Conservation (phyloP, 148 eudicot genomes). For the Vaccinium corymbosum region DNA sequence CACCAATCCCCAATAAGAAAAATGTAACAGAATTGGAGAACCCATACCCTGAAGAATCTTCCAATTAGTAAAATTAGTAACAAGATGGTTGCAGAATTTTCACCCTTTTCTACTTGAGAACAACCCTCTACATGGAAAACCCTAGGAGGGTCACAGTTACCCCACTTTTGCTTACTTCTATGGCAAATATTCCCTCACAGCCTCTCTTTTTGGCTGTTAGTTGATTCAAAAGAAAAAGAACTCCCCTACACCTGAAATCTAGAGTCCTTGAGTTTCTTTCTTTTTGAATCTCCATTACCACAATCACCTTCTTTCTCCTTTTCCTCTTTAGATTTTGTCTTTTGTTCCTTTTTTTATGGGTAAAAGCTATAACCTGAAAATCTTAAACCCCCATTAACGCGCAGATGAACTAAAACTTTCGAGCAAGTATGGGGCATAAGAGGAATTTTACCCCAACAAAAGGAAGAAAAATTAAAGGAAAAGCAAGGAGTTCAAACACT, state of each 20-base stretch:
- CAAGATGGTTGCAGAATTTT: background rate
- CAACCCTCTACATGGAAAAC: background rate
- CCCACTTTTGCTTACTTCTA: conserved; percentile 58
- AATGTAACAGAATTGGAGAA: background rate
- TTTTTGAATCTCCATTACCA: conserved; percentile 17
- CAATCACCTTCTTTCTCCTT: background rate
- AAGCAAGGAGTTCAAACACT: conserved; percentile 14
- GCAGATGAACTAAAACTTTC: background rate
- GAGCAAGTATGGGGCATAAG: conserved; percentile 12
- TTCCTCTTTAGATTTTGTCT: background rate
- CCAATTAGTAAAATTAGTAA: background rate
- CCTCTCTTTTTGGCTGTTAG: conserved; percentile 34
- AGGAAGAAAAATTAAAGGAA: conserved; percentile 6
- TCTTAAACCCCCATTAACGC: background rate
- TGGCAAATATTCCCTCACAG: conserved; percentile 47
- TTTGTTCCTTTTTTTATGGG: background rate
- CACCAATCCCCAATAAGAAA: background rate
- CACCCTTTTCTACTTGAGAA: conserved; percentile 15
- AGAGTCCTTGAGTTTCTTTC: conserved; percentile 9
- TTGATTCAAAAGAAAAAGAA: conserved; percentile 19
- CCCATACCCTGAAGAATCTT: background rate
- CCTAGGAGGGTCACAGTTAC: conserved; percentile 20
- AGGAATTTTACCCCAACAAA: background rate
- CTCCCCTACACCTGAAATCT: conserved; percentile 13
- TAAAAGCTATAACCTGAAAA: background rate